Percentiles rank a stretch among this genome's conserved stretches.
These are phyloP conservation scores for Colletotrichum endophyticum DNA, from an alignment of 2,329 filamentous ascomycete genomes.

Conservation along the genomic window DNA sequence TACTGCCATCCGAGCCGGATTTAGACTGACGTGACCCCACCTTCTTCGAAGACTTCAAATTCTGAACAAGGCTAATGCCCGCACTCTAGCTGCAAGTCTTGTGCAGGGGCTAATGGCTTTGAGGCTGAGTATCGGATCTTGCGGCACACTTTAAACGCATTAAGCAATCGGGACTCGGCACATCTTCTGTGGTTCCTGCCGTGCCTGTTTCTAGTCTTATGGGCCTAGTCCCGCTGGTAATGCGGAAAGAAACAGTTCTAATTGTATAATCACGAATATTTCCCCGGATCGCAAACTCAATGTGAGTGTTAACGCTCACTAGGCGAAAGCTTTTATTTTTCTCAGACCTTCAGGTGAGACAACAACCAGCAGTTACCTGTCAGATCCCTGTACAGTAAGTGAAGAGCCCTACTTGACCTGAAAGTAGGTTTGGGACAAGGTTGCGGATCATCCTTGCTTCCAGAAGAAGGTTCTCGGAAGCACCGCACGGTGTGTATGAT, in stretches of 20 bases:
- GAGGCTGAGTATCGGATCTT: neutral
- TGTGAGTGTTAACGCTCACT: neutral
- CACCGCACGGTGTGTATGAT: neutral
- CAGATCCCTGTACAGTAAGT: neutral
- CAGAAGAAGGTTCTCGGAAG: neutral
- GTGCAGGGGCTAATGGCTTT: accelerated
- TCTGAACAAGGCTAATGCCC: neutral
- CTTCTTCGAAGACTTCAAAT: neutral
- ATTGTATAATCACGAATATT: neutral
- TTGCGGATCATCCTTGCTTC: neutral
- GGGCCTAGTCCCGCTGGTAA: neutral
- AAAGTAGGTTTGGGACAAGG: neutral
- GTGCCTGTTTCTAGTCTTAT: neutral
- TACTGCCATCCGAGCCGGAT: neutral
- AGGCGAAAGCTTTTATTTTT: neutral
- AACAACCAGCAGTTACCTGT: neutral
- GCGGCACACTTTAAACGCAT: neutral
- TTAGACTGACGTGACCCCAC: neutral
- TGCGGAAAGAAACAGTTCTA: neutral
- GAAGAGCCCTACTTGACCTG: neutral
- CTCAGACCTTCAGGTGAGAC: neutral
- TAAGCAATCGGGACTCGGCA: neutral
- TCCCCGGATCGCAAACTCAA: neutral
- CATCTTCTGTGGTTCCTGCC: neutral
- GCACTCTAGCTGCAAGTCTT: neutral